These are phyloP conservation scores for Penicillium goetzii DNA, from an alignment of 495 filamentous ascomycete genomes.

Conservation along the genomic window DNA sequence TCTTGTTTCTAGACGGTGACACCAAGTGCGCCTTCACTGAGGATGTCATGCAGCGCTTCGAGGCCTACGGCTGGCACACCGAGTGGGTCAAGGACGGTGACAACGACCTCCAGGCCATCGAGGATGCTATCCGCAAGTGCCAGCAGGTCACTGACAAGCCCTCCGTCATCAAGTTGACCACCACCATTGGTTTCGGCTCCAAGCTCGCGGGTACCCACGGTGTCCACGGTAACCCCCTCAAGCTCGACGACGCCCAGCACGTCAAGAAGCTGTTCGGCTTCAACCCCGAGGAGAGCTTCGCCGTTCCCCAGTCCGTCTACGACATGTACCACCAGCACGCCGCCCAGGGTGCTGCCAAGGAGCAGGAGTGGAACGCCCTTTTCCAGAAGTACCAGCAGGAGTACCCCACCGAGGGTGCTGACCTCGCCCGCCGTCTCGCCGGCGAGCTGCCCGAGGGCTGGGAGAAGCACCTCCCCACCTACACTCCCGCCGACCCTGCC, in stretches of 20 bases:
- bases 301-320: conserved; percentile 92
- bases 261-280: conserved; percentile 96
- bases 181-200: conserved; percentile 97
- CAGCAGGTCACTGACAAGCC: conserved; percentile 94
- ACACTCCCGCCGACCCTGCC: conserved; percentile 85
- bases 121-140: conserved; percentile 81
- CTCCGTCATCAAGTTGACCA: conserved; percentile 93
- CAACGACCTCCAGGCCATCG: conserved; percentile 84
- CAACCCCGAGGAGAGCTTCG: conserved; percentile 91
- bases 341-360: conserved; percentile 81
- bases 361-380: conserved; percentile 94
- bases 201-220: conserved; percentile 89
- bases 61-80: conserved; percentile 97
- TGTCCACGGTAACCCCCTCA: conserved; percentile 94
- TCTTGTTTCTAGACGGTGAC: conserved; percentile 70
- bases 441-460: conserved; percentile 93
- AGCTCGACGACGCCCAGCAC: conserved; percentile 87
- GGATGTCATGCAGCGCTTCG: conserved; percentile 93
- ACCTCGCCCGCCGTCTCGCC: conserved; percentile 79
- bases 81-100: conserved; percentile 88
- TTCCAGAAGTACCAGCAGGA: conserved; percentile 81
- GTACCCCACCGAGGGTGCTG: conserved; percentile 74
- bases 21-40: conserved; percentile 97
- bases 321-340: conserved; percentile 84
- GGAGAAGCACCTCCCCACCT: conserved; percentile 91